These are phyloP conservation scores for Vairimorpha necatrix DNA, from an alignment of 371 early-diverging fungal genomes.

Conservation along the genomic window DNA sequence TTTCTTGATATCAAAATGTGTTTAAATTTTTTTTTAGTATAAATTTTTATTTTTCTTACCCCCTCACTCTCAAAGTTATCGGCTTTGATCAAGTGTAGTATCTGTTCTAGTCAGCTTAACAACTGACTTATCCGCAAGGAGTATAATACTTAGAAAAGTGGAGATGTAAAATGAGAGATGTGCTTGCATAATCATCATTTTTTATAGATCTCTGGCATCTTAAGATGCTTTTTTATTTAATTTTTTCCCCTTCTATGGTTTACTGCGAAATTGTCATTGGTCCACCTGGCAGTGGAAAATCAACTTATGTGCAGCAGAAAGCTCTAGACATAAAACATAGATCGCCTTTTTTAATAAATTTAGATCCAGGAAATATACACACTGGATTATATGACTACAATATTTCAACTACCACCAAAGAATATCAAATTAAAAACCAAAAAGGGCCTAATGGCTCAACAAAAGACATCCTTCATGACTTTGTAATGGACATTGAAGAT, in stretches of 20 bases:
- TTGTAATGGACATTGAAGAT: slow-evolving; percentile 15
- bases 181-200: slow-evolving; percentile 28
- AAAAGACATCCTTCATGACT: slow-evolving; percentile 36
- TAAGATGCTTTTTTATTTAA: not conserved
- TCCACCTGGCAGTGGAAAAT: slow-evolving; percentile 54
- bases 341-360: slow-evolving; percentile 33
- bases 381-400: slow-evolving; percentile 25
- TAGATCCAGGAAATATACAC: slow-evolving; percentile 50
- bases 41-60: not conserved
- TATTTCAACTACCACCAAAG: slow-evolving; percentile 12
- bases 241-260: slow-evolving; percentile 27
- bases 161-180: slow-evolving; percentile 3
- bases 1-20: too few species aligned
- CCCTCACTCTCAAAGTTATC: slow-evolving; percentile 70
- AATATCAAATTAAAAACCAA: slow-evolving; percentile 25
- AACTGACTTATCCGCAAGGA: slow-evolving; percentile 66
- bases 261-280: slow-evolving; percentile 54
- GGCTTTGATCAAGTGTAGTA: slow-evolving; percentile 77
- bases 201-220: not conserved
- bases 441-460: slow-evolving; percentile 46
- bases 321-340: slow-evolving; percentile 28
- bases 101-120: slow-evolving; percentile 74
- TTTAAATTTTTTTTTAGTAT: too few species aligned
- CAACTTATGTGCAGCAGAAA: slow-evolving; percentile 45
- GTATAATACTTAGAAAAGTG: not conserved